Evolutionary conservation across 306 rosid genomes (phyloP).

Genomic region (Dalbergia cultrata): DNA sequence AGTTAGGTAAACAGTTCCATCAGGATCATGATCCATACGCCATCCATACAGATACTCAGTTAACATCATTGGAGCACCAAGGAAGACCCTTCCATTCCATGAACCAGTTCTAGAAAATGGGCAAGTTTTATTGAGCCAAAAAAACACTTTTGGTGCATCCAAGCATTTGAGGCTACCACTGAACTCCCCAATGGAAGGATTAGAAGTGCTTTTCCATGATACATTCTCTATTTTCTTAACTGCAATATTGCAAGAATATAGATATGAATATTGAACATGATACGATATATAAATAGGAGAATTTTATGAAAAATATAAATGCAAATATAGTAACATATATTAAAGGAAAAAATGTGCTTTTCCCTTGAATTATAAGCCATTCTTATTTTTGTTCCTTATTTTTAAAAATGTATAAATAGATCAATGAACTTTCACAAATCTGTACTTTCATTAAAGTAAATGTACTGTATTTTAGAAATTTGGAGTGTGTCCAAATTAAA

Average conservation of each 20-base stretch:
- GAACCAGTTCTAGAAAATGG: conserved; percentile 61
- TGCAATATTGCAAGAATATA: background rate
- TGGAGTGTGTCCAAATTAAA: too few relatives aligned
- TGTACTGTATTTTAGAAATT: too few relatives aligned
- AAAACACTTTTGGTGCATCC: conserved; percentile 39
- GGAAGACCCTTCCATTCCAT: conserved; percentile 56
- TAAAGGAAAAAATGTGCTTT: too few relatives aligned
- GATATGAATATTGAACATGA: too few relatives aligned
- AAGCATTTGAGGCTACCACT: conserved; percentile 15
- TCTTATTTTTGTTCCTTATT: too few relatives aligned
- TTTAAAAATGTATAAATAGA: too few relatives aligned
- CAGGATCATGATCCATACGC: conserved; percentile 13
- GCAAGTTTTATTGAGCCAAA: conserved; percentile 36
- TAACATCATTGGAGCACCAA: conserved; percentile 52
- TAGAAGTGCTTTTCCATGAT: conserved; percentile 43
- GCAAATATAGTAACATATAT: too few relatives aligned
- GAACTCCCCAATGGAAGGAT: conserved; percentile 45
- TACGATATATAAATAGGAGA: too few relatives aligned
- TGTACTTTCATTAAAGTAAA: too few relatives aligned
- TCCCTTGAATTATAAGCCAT: too few relatives aligned
- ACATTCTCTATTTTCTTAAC: conserved; percentile 35
- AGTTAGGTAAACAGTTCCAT: conserved; percentile 29
- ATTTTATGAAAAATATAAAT: too few relatives aligned
- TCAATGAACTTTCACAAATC: too few relatives aligned
- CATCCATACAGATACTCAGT: conserved; percentile 47